These are phyloP conservation scores for Agaricus sinodeliciosus DNA, from an alignment of 768 basidiomycete species.

Conservation along the genomic window DNA sequence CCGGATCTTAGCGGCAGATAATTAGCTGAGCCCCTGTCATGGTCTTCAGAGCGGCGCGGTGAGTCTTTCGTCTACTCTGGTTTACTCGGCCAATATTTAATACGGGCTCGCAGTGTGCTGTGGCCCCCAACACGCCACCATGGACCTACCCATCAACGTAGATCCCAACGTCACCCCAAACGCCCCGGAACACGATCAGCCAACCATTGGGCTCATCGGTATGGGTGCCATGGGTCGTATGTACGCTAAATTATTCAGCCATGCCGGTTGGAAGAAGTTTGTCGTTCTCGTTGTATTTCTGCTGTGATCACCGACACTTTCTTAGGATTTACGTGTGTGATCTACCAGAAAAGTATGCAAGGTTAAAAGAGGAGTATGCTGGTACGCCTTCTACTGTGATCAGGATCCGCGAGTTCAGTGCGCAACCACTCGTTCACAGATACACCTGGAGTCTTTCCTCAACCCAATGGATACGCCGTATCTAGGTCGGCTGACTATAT, in stretches of 20 bases:
- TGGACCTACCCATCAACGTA: conserved; percentile 21
- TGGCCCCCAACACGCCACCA: too few species aligned
- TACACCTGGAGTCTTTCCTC: conserved; percentile 55
- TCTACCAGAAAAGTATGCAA: conserved; percentile 63
- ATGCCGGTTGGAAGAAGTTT: conserved; percentile 84
- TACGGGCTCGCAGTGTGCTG: not conserved
- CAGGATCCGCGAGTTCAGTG: not conserved
- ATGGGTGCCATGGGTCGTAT: conserved; percentile 98
- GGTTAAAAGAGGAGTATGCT: conserved; percentile 51
- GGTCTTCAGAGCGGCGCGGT: too few species aligned
- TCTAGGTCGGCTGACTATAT: conserved; percentile 89
- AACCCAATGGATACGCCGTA: conserved; percentile 81
- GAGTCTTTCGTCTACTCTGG: conserved; percentile 3
- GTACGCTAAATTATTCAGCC: conserved; percentile 77
- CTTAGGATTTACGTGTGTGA: conserved; percentile 88
- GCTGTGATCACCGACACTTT: conserved; percentile 1
- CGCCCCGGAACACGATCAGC: conserved; percentile 41
- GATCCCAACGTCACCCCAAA: conserved; percentile 25
- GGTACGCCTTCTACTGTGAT: conserved; percentile 30
- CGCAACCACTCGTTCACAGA: conserved; percentile 26
- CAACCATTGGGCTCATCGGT: conserved; percentile 85
- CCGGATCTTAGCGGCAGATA: not conserved
- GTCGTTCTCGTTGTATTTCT: conserved; percentile 3
- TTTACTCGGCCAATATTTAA: conserved; percentile 3
- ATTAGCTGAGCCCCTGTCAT: too few species aligned